Base-by-base conservation (phyloP, 768 basidiomycete genomes). In the Pulveroboletus sp. region DNA sequence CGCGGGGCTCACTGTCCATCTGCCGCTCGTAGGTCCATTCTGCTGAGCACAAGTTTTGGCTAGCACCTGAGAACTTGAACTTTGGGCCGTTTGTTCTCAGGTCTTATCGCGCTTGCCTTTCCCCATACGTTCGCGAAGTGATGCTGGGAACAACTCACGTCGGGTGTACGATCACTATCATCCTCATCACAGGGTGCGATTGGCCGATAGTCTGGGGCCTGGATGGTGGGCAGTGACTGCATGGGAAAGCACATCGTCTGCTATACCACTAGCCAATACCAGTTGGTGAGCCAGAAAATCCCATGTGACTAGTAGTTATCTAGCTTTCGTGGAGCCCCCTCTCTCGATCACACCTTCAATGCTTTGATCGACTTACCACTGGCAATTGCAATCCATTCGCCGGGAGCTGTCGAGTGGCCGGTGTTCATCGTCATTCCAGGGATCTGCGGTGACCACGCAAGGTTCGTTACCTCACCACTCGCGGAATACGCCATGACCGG, bases 391-490 rank as follows among this genome's bases (percentile, higher is more conserved):
- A 94, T 71, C 90, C 91, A 94, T 67, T 93, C 92, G 18, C 89
- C 89, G 0, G 85, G 77, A 24, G 76, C 78, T 1, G 85, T 88
- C 49, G 83, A 78, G 58, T 85, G 81, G 15, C 88, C 87, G 1
- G 79, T 82, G 55, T 81, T 81, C 78, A 87, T 83, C 42, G 80
- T 77, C 78, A 88, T 79, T 8, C 84, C 84, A 56, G 81, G 79
- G 54, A 93, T 87, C 52, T 80, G 78, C 18, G 89, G 89, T n/a
- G 88, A 90, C 92, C 92, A 94, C 10, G 87, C 88, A 12, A 93
- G 69, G 58, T 86, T 89, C 17, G 86, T 87, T 59, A 94, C 80
- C 71, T 93, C 91, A 49, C 73, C 74, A 46, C 76, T 75, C 3
- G 86, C 85, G 17, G 86, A 84, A 61, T 92, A 94, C 18, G 89